Base-by-base conservation (phyloP, 345 rosid genomes). In the Pistacia integerrima region DNA sequence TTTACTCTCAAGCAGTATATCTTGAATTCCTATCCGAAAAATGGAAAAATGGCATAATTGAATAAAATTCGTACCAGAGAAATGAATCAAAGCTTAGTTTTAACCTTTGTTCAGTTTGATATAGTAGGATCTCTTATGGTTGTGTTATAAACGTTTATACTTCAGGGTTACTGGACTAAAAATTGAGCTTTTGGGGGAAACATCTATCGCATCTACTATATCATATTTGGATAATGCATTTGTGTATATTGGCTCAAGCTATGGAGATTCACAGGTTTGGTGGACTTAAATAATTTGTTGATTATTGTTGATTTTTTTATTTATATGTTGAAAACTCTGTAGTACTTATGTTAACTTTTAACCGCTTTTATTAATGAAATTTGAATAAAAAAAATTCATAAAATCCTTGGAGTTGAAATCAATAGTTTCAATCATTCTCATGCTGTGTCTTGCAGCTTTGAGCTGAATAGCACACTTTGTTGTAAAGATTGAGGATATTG, bases 151-250 rank as follows among this genome's bases (percentile, higher is more conserved):
- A 35, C 66, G 64, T 79, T 72, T 74, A 25, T 76, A 22, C 66
- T 86, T 76, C 82, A 96, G 97, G 91, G 98, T 96, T 73, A 91
- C 97, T 59, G 98, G 97, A 63, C 95, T 96, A 54, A 94, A 92
- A 87, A 92, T 92, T 54, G 98, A 96, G 90, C 95, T 88, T 54
- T 79, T 94, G 87, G 99, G 99, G 51, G 99, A 96, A 81, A 96
- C 99, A 13, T 96, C 98, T 64, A 90, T 92, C 79, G 97, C 97
- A 66, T 93, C 98, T 59, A 91, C 88, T 14, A 93, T 95, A 82
- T 91, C 99, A 25, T 93, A 92, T 81, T 91, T 95, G 48, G 99
- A 91, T 85, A 95, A 93, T 79, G 99, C 93, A 69, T 80, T 89
- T 77, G 94, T 90, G 64, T 95, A 80, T 83, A 75, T 95, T 74